Base-by-base conservation (phyloP, 148 eudicot genomes). In the Fallopia convolvulus region DNA sequence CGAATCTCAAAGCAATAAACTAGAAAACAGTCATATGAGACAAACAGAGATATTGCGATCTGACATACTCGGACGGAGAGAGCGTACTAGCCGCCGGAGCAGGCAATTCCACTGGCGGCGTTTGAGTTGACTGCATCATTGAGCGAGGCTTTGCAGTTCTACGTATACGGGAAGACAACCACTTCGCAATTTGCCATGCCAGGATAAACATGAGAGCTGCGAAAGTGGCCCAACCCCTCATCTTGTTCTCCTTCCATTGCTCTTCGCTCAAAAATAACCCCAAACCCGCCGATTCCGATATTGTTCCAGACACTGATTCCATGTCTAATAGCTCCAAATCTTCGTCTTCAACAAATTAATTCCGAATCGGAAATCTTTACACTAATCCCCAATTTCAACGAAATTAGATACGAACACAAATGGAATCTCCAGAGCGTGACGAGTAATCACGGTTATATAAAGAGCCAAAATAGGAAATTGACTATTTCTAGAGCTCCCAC, bases 151-250 rank as follows among this genome's bases (percentile, higher is more conserved):
- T 15, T 18, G 46, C 4, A 68, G 44, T 8, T 68, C 44, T 23
- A 68, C 72, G 44, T 1, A 33, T 0, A 15, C 72, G 72, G 20
- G 44, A 48, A 73, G 44, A 11, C 75, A 73, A 46, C 75, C 53
- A 73, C 75, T 48, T 73, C 9, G 53, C 39, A 44, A 5, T 46
- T 26, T 73, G 75, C 75, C 75, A 73, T 20, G 46, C 2, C 53
- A 73, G 36, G 33, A 73, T 73, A 26, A 73, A 73, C 17, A 73
- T 1, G 11, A 73, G 55, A 73, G 75, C 75, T 20, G 53, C 55
- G 36, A 73, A 20, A 73, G 75, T 73, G 7, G 75, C 75, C 75
- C 75, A 73, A 4, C 75, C 75, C 52, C 75, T 73, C 53, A 73
- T 12, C 52, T 48, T 48, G 18, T 46, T 26, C 11, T 73, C 75